These are phyloP conservation scores for Nidula niveotomentosa DNA, from an alignment of 1,284 basidiomycete genomes.

Conservation along the genomic window DNA sequence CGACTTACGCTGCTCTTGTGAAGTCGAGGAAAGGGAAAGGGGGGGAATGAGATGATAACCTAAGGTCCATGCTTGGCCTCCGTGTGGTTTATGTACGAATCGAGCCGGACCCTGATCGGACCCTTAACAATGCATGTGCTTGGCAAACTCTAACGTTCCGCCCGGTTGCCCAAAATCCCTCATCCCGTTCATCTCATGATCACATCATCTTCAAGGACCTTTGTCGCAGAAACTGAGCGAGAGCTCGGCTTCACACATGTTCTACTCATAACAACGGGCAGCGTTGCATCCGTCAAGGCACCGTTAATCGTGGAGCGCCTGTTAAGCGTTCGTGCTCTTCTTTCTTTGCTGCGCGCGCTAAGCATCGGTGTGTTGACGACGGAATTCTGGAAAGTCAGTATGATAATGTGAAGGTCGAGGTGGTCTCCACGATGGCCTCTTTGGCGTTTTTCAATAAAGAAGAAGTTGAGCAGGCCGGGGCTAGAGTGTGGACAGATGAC, in stretches of 20 bases:
- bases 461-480: constrained; percentile 53
- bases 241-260: constrained; percentile 59
- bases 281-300: constrained; percentile 93
- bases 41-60: constrained; percentile 1
- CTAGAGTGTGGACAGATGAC: constrained; percentile 83
- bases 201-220: constrained; percentile 18
- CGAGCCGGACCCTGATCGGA: no score
- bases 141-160: no score
- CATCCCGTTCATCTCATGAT: background rate
- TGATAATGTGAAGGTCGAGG: constrained; percentile 75
- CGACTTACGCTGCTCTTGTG: constrained; percentile 20
- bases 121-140: no score
- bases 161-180: background rate
- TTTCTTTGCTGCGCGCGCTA: background rate
- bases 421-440: constrained; percentile 81
- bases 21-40: constrained; percentile 1
- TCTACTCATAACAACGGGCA: constrained; percentile 86
- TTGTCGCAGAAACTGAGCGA: constrained; percentile 46
- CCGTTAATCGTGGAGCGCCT: constrained; percentile 86
- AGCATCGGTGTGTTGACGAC: background rate
- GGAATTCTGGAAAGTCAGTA: constrained; percentile 43
- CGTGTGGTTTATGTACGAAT: no score
- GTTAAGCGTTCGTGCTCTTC: constrained; percentile 51
- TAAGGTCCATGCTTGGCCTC: no score
- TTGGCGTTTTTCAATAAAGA: constrained; percentile 74